These are phyloP conservation scores for Arctium minus DNA, from an alignment of 129 eudicot genomes.

Conservation along the genomic window DNA sequence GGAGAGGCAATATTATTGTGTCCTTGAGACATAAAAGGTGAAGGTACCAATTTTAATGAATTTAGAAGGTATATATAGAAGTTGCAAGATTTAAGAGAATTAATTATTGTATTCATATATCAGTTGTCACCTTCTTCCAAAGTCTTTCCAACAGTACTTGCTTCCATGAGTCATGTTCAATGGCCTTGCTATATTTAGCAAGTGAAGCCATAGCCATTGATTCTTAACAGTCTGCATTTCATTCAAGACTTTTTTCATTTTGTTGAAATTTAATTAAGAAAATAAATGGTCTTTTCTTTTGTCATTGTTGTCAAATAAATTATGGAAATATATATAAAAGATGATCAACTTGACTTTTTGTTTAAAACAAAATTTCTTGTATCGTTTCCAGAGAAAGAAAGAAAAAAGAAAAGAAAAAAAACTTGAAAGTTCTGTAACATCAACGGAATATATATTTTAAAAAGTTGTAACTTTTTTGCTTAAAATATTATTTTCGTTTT, in stretches of 20 bases:
- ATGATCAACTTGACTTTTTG: no score
- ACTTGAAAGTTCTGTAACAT: neutral
- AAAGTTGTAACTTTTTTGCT: neutral
- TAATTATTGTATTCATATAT: slow-evolving; percentile 9
- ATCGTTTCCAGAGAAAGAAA: neutral
- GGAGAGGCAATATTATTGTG: neutral
- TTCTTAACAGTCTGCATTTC: slow-evolving; percentile 15
- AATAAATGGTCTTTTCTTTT: neutral
- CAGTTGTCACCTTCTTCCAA: slow-evolving; percentile 33
- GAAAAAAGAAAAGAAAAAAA: no score
- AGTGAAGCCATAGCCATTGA: slow-evolving; percentile 28
- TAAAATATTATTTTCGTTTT: neutral
- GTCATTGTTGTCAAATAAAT: neutral
- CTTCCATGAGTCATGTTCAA: slow-evolving; percentile 17
- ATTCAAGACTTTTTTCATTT: neutral
- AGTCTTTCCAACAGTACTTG: slow-evolving; percentile 30
- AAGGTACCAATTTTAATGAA: slow-evolving; percentile 17
- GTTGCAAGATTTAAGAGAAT: slow-evolving; percentile 9
- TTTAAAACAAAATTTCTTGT: neutral
- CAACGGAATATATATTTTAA: neutral
- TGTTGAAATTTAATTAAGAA: no score
- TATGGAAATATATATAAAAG: neutral
- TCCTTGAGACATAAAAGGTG: slow-evolving; percentile 19
- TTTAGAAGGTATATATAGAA: slow-evolving; percentile 17
- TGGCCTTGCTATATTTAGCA: slow-evolving; percentile 31